Conservation (phyloP, 2,329 filamentous ascomycete genomes). For the Xylariaceae sp. region DNA sequence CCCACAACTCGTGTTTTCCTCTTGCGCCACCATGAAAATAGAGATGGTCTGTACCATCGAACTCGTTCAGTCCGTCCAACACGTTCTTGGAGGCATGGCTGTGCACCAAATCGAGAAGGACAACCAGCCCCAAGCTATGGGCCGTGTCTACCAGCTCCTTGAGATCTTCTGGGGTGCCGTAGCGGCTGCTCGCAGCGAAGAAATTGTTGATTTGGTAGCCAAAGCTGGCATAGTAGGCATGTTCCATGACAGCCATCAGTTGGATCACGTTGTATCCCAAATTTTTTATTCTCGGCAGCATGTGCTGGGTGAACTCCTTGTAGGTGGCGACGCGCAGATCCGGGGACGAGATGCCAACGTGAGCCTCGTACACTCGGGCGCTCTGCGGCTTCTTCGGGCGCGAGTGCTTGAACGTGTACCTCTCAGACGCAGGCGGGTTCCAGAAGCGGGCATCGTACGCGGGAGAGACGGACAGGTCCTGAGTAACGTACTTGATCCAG, state of each 20-base stretch:
- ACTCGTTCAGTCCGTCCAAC: constrained; percentile 87
- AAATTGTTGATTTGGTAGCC: constrained; percentile 99
- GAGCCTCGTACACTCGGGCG: constrained; percentile 94
- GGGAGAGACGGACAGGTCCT: constrained; percentile 82
- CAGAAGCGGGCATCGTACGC: constrained; percentile 94
- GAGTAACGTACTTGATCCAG: constrained; percentile 96
- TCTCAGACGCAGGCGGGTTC: constrained; percentile 75
- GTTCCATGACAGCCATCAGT: constrained; percentile 98
- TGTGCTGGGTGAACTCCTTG: constrained; percentile 91
- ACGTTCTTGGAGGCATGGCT: constrained; percentile 98
- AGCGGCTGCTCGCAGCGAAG: constrained; percentile 93
- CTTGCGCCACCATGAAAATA: constrained; percentile 89
- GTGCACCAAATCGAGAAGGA: constrained; percentile 92
- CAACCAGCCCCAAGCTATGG: constrained; percentile 81
- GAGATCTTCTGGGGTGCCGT: constrained; percentile 85
- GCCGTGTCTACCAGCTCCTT: constrained; percentile 96
- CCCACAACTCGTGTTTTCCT: constrained; percentile 89
- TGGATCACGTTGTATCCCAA: constrained; percentile 97
- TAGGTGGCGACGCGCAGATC: constrained; percentile 86
- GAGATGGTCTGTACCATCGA: constrained; percentile 88
- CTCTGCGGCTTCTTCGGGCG: constrained; percentile 78
- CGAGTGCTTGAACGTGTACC: constrained; percentile 76
- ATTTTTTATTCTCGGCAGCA: constrained; percentile 82
- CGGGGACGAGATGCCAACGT: constrained; percentile 92
- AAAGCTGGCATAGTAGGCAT: constrained; percentile 98